A percentile compares a stretch with the other conserved stretches of the same genome.
phyloP scores from a whole-genome alignment of 2,329 filamentous ascomycete species.

The Penicillium aurantiogriseum region DNA sequence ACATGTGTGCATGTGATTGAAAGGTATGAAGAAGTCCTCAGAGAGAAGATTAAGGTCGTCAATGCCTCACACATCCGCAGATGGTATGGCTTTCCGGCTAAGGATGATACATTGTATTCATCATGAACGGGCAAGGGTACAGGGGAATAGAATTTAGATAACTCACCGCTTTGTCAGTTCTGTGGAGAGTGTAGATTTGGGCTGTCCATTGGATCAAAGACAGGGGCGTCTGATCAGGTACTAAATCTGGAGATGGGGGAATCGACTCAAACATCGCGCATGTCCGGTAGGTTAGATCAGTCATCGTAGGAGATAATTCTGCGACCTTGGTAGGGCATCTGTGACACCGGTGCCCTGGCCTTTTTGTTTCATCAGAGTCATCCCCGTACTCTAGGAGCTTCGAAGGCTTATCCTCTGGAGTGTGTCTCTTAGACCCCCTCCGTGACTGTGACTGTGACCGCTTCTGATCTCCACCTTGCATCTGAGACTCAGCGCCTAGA shows the following conservation, averaged over 20 bases:
- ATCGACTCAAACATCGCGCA: background rate
- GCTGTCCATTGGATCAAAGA: background rate
- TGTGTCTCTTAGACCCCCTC: background rate
- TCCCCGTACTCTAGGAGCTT: slow-evolving; percentile 51
- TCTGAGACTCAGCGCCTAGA: background rate
- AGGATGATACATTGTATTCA: slow-evolving; percentile 91
- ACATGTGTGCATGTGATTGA: background rate
- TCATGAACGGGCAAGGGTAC: slow-evolving; percentile 55
- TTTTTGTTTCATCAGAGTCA: background rate
- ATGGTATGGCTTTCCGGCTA: slow-evolving; percentile 68
- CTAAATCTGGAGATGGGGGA: background rate
- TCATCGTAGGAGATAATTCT: slow-evolving; percentile 41
- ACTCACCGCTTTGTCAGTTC: slow-evolving; percentile 11
- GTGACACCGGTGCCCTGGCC: background rate
- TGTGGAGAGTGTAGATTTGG: too few species aligned
- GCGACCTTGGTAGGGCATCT: slow-evolving; percentile 26
- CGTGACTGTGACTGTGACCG: background rate
- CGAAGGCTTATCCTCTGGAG: slow-evolving; percentile 21
- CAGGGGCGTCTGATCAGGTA: background rate
- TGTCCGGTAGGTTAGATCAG: slow-evolving; percentile 17
- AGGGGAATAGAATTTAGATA: slow-evolving; percentile 2
- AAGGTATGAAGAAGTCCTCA: slow-evolving; percentile 23
- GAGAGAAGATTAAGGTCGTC: slow-evolving; percentile 50
- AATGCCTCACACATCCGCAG: slow-evolving; percentile 41
- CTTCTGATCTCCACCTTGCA: background rate